Evolutionary conservation across 2,329 filamentous ascomycete species (phyloP).

Genomic region (Alternaria sp.): DNA sequence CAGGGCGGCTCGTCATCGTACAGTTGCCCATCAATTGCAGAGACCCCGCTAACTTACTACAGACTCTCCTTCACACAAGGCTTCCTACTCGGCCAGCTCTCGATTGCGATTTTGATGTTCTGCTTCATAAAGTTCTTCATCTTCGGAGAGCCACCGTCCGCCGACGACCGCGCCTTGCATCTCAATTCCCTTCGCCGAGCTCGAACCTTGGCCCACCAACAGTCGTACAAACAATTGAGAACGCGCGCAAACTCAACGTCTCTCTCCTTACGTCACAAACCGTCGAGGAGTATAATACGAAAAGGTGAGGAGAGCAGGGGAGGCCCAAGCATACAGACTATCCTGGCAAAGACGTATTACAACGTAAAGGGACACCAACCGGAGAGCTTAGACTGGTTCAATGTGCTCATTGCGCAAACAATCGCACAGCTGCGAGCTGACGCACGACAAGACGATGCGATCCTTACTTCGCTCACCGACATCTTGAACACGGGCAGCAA

Average conservation of each 20-base stretch:
- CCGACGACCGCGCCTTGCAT: conserved; percentile 78
- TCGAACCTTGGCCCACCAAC: conserved; percentile 72
- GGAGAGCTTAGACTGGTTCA: conserved; percentile 98
- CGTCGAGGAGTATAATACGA: conserved; percentile 55
- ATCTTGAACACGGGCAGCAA: conserved; percentile 85
- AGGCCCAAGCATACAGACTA: conserved; percentile 88
- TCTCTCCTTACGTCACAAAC: conserved; percentile 44
- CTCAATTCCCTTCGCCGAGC: conserved; percentile 77
- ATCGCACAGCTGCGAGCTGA: conserved; percentile 95
- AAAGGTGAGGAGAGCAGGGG: conserved; percentile 46
- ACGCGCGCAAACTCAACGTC: conserved; percentile 45
- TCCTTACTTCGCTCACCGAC: conserved; percentile 82
- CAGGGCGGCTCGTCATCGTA: conserved; percentile 27
- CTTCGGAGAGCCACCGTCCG: conserved; percentile 88
- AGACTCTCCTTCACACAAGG: conserved; percentile 93
- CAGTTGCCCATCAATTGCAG: not conserved
- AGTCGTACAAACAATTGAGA: conserved; percentile 32
- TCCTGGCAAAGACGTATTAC: conserved; percentile 96
- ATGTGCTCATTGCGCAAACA: conserved; percentile 93
- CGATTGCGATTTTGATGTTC: conserved; percentile 86
- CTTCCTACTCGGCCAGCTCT: conserved; percentile 90
- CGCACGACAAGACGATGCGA: conserved; percentile 88
- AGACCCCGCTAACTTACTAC: conserved; percentile 31
- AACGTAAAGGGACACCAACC: conserved; percentile 95
- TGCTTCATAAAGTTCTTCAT: conserved; percentile 99